Conservation (phyloP, 2,329 filamentous ascomycete species). For the Claviceps sp. region DNA sequence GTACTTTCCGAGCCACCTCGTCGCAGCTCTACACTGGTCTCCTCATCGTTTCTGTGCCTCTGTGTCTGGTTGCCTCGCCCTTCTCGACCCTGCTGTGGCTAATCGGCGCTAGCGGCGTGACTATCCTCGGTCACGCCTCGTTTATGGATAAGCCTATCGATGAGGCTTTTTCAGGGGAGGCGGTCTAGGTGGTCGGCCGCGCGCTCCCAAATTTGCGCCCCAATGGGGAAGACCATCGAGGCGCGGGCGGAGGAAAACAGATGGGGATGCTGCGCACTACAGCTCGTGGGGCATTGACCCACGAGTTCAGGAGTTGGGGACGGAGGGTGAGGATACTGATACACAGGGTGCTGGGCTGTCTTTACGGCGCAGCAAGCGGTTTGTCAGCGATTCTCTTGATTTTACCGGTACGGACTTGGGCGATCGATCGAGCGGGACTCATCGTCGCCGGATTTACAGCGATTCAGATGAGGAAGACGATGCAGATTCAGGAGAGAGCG, state of each 20-base stretch:
- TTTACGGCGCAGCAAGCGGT: constrained; percentile 31
- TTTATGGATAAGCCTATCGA: constrained; percentile 98
- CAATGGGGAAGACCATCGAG: constrained; percentile 99
- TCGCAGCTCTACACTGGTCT: constrained; percentile 91
- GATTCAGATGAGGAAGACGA: constrained; percentile 20
- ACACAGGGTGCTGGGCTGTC: constrained; percentile 39
- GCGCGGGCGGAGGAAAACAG: constrained; percentile 57
- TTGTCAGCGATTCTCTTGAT: constrained; percentile 45
- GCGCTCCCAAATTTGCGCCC: constrained; percentile 90
- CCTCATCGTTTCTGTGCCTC: constrained; percentile 67
- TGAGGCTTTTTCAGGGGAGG: constrained; percentile 99
- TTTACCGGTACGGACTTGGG: constrained; percentile 49
- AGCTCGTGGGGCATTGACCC: constrained; percentile 21
- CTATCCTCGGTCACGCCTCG: constrained; percentile 85
- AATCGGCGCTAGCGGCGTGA: constrained; percentile 86
- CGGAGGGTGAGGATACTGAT: constrained; percentile 43
- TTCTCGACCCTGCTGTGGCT: constrained; percentile 84
- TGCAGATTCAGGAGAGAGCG: constrained; percentile 11
- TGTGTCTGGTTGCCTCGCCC: constrained; percentile 75
- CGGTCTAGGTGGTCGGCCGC: constrained; percentile 99
- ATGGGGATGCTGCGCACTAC: constrained; percentile 29
- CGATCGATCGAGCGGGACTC: constrained; percentile 22
- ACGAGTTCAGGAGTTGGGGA: constrained; percentile 55
- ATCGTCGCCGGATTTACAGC: constrained; percentile 24
- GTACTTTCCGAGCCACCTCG: constrained; percentile 67